Conservation (phyloP, 441 rosid genomes). For the Aquilaria agallochum region DNA sequence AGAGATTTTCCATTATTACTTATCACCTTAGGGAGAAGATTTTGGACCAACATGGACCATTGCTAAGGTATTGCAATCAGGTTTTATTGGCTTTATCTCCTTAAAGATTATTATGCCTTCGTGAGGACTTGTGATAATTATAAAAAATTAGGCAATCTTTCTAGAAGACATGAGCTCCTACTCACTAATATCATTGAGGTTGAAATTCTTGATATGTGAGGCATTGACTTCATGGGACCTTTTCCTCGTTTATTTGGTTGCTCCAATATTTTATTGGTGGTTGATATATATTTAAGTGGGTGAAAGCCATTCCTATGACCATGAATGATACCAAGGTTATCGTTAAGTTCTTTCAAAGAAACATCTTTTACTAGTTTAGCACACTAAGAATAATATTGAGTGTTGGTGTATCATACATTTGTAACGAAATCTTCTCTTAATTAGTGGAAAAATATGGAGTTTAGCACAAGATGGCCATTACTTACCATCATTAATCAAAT, state of each 20-base stretch:
- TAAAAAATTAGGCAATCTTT: neutral
- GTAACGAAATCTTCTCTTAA: neutral
- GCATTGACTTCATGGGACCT: no score
- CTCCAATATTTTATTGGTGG: neutral
- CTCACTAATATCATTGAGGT: no score
- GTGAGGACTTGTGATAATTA: neutral
- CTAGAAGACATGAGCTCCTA: no score
- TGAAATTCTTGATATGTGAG: no score
- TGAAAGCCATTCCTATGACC: neutral
- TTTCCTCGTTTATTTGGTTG: neutral
- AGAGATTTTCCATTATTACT: neutral
- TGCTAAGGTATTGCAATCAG: no score
- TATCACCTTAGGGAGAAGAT: neutral
- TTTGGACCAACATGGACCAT: neutral
- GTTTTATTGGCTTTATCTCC: no score
- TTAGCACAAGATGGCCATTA: no score
- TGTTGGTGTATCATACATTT: no score
- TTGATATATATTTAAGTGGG: conserved; percentile 1
- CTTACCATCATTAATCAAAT: no score
- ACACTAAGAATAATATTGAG: neutral
- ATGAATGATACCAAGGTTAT: neutral
- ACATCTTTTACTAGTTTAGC: neutral
- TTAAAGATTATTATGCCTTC: neutral
- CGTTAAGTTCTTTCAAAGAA: neutral
- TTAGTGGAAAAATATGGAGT: no score